Evolutionary conservation across 176 grass and related monocot species (phyloP).

Genomic region (Secale cereale): DNA sequence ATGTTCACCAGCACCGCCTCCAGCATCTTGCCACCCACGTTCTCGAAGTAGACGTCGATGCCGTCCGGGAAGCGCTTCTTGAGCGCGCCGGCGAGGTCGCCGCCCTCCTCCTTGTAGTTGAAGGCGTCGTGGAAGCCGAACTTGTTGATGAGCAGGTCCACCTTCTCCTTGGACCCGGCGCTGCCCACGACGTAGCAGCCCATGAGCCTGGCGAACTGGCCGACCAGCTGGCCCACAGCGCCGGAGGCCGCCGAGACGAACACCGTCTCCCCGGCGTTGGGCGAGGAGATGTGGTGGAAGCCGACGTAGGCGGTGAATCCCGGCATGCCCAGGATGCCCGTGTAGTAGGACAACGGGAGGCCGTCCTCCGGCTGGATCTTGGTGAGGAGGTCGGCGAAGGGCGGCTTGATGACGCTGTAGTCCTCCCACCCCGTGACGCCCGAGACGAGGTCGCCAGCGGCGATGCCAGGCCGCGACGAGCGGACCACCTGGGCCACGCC

Average conservation of each 20-base stretch:
- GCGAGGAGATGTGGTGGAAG: conserved; percentile 67
- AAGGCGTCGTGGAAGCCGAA: conserved; percentile 85
- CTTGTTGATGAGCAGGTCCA: conserved; percentile 40
- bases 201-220: conserved; percentile 65
- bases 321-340: conserved; percentile 58
- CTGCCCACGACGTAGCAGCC: conserved; percentile 77
- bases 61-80: conserved; percentile 56
- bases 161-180: conserved; percentile 63
- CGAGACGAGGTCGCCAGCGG: conserved; percentile 40
- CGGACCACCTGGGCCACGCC: conserved; percentile 41
- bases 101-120: conserved; percentile 75
- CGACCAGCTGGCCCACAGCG: conserved; percentile 78
- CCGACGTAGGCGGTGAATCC: conserved; percentile 68
- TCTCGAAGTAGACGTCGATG: conserved; percentile 95
- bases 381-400: not conserved
- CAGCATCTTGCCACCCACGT: conserved; percentile 63
- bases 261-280: conserved; percentile 53
- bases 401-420: conserved; percentile 34
- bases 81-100: conserved; percentile 38
- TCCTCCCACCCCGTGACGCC: conserved; percentile 65
- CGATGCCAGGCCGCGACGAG: conserved; percentile 24
- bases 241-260: conserved; percentile 67
- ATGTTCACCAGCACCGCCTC: conserved; percentile 72
- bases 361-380: conserved; percentile 7
- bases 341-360: conserved; percentile 58